Conservation (phyloP, 2,329 filamentous ascomycete genomes). For the Phialocephala sp. region DNA sequence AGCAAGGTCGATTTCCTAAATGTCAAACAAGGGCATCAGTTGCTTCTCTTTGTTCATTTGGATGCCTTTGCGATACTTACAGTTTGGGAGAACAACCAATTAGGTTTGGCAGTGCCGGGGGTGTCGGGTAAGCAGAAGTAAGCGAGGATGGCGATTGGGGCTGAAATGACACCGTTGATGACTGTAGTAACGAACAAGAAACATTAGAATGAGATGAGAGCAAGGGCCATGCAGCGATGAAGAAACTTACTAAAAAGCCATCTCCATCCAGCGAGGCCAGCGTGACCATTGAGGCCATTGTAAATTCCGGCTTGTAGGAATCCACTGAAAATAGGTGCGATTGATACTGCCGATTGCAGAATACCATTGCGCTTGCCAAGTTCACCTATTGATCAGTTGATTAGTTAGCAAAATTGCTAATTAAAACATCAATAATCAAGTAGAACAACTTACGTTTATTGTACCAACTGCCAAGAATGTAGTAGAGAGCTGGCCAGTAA, state of each 20-base stretch:
- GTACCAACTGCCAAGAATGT: constrained; percentile 65
- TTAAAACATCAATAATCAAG: background rate
- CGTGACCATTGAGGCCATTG: constrained; percentile 42
- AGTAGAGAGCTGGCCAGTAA: constrained; percentile 61
- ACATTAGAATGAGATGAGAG: background rate
- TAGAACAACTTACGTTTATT: constrained; percentile 51
- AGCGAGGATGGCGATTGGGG: constrained; percentile 59
- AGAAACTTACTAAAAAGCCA: constrained; percentile 48
- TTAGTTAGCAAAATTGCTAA: background rate
- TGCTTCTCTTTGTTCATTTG: background rate
- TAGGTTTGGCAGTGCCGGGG: constrained; percentile 54
- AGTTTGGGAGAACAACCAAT: constrained; percentile 25
- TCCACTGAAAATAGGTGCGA: constrained; percentile 64
- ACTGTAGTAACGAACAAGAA: constrained; percentile 24
- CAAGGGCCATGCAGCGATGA: background rate
- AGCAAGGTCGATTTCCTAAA: constrained; percentile 51
- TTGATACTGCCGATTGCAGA: constrained; percentile 61
- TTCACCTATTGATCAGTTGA: constrained; percentile 46
- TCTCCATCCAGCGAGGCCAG: constrained; percentile 55
- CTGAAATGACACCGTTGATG: constrained; percentile 58
- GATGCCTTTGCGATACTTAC: constrained; percentile 12
- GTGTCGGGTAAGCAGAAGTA: constrained; percentile 51
- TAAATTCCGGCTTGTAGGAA: constrained; percentile 57
- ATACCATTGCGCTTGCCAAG: constrained; percentile 64
- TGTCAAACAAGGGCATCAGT: background rate